Conservation (phyloP, 306 rosid species). For the Phaseolus lunatus region DNA sequence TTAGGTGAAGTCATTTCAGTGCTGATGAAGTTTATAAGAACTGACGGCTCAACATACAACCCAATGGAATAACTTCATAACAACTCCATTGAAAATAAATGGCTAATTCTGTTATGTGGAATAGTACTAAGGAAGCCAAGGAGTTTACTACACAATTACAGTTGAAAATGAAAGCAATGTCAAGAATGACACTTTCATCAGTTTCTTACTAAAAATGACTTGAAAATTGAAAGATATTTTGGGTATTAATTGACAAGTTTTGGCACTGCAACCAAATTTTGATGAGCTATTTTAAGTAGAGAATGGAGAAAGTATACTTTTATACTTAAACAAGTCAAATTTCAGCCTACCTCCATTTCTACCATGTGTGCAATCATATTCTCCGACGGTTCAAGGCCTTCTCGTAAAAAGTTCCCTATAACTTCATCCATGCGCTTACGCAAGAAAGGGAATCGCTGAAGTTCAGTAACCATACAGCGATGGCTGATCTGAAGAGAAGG, state of each 20-base stretch:
- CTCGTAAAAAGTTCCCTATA: conserved; percentile 83
- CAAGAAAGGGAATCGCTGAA: conserved; percentile 92
- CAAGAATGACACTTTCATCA: not conserved
- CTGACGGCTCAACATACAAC: not conserved
- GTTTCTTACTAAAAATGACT: conserved; percentile 19
- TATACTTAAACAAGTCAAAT: conserved; percentile 12
- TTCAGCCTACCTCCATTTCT: conserved; percentile 87
- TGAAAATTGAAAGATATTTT: not conserved
- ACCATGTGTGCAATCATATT: conserved; percentile 93
- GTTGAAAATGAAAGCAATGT: not conserved
- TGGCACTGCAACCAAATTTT: conserved; percentile 15
- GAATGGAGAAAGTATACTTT: conserved; percentile 19
- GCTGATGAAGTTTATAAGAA: conserved; percentile 25
- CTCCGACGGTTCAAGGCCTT: conserved; percentile 93
- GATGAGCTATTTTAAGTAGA: conserved; percentile 9
- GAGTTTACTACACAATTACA: conserved; percentile 8
- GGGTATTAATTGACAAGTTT: conserved; percentile 18
- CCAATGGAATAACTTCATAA: conserved; percentile 21
- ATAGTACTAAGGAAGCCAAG: conserved; percentile 14
- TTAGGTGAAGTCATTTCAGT: conserved; percentile 4
- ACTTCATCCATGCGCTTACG: conserved; percentile 98
- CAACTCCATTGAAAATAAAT: conserved; percentile 5
- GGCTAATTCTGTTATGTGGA: conserved; percentile 10
- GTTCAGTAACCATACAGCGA: conserved; percentile 81
- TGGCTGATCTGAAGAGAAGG: conserved; percentile 82